Base-by-base conservation (phyloP, 1,139 yeast species). In the Nakaseomyces sp. region DNA sequence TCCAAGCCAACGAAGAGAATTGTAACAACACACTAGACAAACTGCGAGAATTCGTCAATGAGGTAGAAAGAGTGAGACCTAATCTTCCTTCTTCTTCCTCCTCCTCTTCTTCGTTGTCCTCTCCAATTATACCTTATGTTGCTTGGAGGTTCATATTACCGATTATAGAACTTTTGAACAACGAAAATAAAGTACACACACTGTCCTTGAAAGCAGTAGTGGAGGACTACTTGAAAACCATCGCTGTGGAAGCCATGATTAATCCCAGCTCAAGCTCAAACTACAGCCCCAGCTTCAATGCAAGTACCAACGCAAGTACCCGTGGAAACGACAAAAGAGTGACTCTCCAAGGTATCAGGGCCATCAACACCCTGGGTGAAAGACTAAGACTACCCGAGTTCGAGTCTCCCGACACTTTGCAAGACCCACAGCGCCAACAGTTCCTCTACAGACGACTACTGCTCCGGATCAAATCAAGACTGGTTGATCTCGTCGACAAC, bases 301-400 rank as follows among this genome's bases (percentile, higher is more conserved):
- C n/a, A n/a, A n/a, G n/a, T n/a, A n/a, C n/a, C n/a, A n/a, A n/a
- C n/a, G n/a, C n/a, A n/a, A n/a, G n/a, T 22, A 22, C 9, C 25
- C 25, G 25, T 6, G 36, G 33, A 17, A 7, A 30, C 9, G 33
- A 30, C 18, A 32, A 32, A 18, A 17, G 36, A n/a, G 44, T 58
- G 20, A 50, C 48, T 22, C 44, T 59, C 19, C 60, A 54, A 30
- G 50, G 50, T n/a, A 50, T 56, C 16, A 47, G 61, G 26, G 45
- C 56, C 16, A 39, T 57, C 2, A 52, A 49, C 6, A 24, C 38
- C 2, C 44, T 55, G 22, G 44, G 51, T 8, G 49, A 47, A 4
- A 25, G 40, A 18, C 45, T 50, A 41, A 49, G 31, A 28, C 44
- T 43, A 5, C 46, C 43, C 38, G 46, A 33, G 17, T 44, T 43